Evolutionary conservation across 495 filamentous ascomycete genomes (phyloP), one percentile per base, ranked within the genome.

Genomic region (Tuber umbilicatum): DNA sequence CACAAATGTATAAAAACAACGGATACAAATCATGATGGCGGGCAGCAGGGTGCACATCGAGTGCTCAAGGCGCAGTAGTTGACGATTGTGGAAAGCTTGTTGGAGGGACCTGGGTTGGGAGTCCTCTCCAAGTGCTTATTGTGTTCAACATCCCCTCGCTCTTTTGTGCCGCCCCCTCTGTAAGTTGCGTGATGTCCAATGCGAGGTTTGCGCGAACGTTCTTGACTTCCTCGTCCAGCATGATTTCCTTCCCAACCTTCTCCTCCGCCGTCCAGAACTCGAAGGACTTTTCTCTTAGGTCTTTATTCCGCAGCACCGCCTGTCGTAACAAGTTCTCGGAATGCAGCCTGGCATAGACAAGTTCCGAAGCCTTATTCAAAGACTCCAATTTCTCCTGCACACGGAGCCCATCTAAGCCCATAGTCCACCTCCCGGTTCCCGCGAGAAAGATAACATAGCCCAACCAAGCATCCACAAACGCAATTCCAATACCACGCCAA

Each of bases 381-480:
- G 75, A 71, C 76, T 89, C 87, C 12, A 89, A 78, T 45, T 86
- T 84, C 80, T 86, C 86, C 2, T 85, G 86, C 1, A 87, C 70
- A 21, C 79, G 73, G n/a, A 83, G 84, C 40, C 82, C 87, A 82
- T 45, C 84, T 47, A 78, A 78, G 75, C 50, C 83, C 82, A 87
- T 86, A 2, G 85, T 84, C 21, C 94, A 88, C 78, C 94, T 91
- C 31, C 79, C 80, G 12, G 95, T 97, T 37, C 89, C 87, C 0
- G 90, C 88, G 21, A 94, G 85, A 83, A 90, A 97, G 21, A 97
- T 83, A 9, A 91, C 82, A 21, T 81, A 81, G 0, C 89, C 90
- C 1, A 93, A 83, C 9, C 86, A n/a, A 1, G 76, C 82, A 81
- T 98, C 91, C 2, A 91, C 84, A 2, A 86, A 73, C 0, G 88